Base-by-base conservation (phyloP, 2,329 filamentous ascomycete species). In the Neofusicoccum sp. region DNA sequence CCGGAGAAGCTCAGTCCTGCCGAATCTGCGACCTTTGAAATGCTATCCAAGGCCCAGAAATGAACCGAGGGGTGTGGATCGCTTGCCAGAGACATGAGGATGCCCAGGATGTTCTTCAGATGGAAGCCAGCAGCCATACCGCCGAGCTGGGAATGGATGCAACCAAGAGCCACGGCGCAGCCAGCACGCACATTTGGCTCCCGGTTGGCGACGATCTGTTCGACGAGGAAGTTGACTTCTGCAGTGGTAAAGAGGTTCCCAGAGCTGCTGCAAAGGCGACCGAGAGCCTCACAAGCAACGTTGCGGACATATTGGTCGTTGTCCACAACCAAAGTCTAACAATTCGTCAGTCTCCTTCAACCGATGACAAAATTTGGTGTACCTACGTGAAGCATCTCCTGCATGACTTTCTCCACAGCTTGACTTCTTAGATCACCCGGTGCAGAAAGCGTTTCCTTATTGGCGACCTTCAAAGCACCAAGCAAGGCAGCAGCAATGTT, bases 101-200 rank as follows among this genome's bases (percentile, higher is more conserved):
- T 96, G 16, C 93, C 90, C n/a, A 97, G 84, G 53, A 99, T 97
- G 1, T 92, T 97, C 78, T 98, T 98, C 54, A 99, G 82, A 72
- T 99, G 95, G 68, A 95, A 92, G 3, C 93, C 92, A 59, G 95
- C 95, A 58, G 95, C 95, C 93, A 99, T 98, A 61, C 95, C 93
- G 61, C 95, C 96, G 34, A 99, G 90, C 73, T 96, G 92, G 16
- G 91, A 90, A 76, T 99, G 93, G 56, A 99, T 98, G 61, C 89
- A 90, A 7, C 95, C 95, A 31, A 99, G 79, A 11, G 95, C 92
- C 80, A 96, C 91, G 14, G 96, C 95, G 75, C 93, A 99, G 9
- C 95, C 95, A 45, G 96, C 93, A 72, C 95, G 87, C 38, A 92
- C 92, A 72, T 90, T 93, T 0, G 95, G 95, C 72, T 99, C 95